A percentile compares a stretch with the other conserved stretches of the same genome.
These are phyloP conservation scores for Mortierella polycephala DNA, from an alignment of 371 early-diverging fungal species.

Conservation along the genomic window DNA sequence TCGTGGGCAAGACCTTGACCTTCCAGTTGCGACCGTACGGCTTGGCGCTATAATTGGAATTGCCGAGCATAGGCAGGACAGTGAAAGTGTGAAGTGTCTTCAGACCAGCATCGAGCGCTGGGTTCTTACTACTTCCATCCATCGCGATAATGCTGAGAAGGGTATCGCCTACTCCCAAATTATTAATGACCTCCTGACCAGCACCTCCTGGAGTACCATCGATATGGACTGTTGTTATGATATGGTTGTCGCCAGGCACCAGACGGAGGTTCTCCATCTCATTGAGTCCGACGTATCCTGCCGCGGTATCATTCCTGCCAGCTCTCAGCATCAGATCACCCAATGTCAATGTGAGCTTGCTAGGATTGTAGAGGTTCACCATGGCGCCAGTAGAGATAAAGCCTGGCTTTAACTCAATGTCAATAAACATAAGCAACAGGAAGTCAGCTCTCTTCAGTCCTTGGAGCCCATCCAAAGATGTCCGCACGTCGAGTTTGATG, in stretches of 20 bases:
- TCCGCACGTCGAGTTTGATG: conserved; percentile 27
- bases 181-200: neutral
- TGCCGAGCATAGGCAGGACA: neutral
- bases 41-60: neutral
- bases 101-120: conserved; percentile 25
- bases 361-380: conserved; percentile 36
- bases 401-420: neutral
- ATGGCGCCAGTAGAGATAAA: neutral
- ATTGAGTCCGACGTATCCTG: neutral
- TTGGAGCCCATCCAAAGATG: conserved; percentile 23
- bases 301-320: neutral
- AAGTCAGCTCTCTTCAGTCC: conserved; percentile 11
- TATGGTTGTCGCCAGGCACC: conserved; percentile 15
- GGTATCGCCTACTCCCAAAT: neutral
- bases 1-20: conserved; percentile 1
- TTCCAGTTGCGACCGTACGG: neutral
- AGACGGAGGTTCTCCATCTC: conserved; percentile 15
- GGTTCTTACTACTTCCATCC: conserved; percentile 1
- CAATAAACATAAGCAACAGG: neutral
- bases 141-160: neutral
- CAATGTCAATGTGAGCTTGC: conserved; percentile 21
- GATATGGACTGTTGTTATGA: neutral
- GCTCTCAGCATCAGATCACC: conserved; percentile 13
- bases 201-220: neutral
- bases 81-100: neutral